Base-by-base conservation (phyloP, 495 filamentous ascomycete genomes). In the Xylaria curta region DNA sequence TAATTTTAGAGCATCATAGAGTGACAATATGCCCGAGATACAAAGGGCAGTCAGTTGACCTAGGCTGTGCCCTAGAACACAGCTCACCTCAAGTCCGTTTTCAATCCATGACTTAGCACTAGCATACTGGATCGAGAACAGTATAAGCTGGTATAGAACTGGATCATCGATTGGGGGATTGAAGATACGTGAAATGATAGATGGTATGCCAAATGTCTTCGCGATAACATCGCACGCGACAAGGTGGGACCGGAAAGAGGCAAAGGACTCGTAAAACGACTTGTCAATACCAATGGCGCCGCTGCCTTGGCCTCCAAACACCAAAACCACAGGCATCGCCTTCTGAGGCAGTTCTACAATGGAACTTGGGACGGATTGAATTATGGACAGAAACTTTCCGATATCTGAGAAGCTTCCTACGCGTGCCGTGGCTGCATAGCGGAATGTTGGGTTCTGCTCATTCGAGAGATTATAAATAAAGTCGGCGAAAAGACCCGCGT, bases 101-200 rank as follows among this genome's bases (percentile, higher is more conserved):
- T 85, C 86, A 0, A 89, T 78, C 87, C 88, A 90, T 7, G 73
- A 60, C 66, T 70, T 79, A 1, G 88, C 87, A 61, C 76, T 78
- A 0, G 87, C 71, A 68, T 87, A 87, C 58, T 89, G 88, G 3
- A 85, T 44, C 0, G 85, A 72, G 64, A 88, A 87, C 1, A 85
- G 70, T 17, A 74, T 72, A 1, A 73, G 75, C 4, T 90, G 88
- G 0, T 88, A 75, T n/a, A 78, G 47, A 46, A 86, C 81, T 1
- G 80, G 42, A 66, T 88, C 83, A 0, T 71, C 1, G 12, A 84
- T 72, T 0, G 86, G 77, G 0, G 70, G 56, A 21, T 82, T 66
- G 66, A 89, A 89, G 1, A 91, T 85, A 0, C 40, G 78, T 0
- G 88, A 87, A 61, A 79, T 85, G 19, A 90, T 78, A 21, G 82